Evolutionary conservation across 306 rosid species (phyloP).

Genomic region (Vachellia pachyceras): DNA sequence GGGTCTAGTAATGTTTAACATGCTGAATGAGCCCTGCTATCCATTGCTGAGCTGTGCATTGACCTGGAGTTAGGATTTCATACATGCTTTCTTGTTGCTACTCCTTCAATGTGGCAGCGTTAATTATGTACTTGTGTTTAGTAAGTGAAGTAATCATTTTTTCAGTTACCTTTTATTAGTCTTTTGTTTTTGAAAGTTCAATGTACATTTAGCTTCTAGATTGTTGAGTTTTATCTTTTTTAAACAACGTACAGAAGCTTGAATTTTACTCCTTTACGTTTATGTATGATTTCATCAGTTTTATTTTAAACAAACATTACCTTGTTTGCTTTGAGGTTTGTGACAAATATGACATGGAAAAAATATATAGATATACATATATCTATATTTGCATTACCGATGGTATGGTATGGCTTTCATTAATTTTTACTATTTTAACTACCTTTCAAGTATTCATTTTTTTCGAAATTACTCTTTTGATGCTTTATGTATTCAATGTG

Average conservation of each 20-base stretch:
- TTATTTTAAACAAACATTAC: not conserved
- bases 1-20: not conserved
- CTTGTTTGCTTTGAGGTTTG: slow-evolving; percentile 17
- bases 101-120: not conserved
- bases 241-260: not conserved
- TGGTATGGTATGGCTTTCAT: slow-evolving; percentile 46
- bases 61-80: not conserved
- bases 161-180: not conserved
- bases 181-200: not conserved
- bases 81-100: not conserved
- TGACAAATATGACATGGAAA: slow-evolving; percentile 22
- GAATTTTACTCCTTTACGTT: slow-evolving; percentile 3
- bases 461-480: slow-evolving; percentile 56
- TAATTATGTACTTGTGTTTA: slow-evolving; percentile 1
- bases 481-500: slow-evolving; percentile 65
- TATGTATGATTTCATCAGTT: not conserved
- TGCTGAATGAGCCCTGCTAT: not conserved
- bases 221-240: not conserved
- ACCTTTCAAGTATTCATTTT: slow-evolving; percentile 29
- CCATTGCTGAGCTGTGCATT: not conserved
- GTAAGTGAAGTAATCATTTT: not conserved
- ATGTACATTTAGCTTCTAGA: not conserved
- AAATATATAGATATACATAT: no score
- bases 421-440: slow-evolving; percentile 23
- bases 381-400: slow-evolving; percentile 39